These are phyloP conservation scores for Pisolithus albus DNA, from an alignment of 768 basidiomycete genomes.

Conservation along the genomic window DNA sequence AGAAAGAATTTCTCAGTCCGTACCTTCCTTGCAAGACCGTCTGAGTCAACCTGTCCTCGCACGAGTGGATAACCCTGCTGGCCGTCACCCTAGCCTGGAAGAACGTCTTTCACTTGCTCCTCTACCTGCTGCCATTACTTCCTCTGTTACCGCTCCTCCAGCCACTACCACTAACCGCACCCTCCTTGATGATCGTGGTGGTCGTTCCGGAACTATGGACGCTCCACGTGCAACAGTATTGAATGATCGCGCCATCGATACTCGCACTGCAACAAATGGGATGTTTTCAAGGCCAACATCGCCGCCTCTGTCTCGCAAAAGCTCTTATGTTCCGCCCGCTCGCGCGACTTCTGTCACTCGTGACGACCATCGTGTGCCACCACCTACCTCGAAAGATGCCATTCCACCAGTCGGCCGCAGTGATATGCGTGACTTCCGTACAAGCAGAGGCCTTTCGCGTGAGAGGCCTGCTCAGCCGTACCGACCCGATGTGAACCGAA, in stretches of 20 bases:
- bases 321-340: slow-evolving; percentile 10
- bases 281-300: slow-evolving; percentile 13
- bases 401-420: slow-evolving; percentile 2
- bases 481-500: slow-evolving; percentile 34
- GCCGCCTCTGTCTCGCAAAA: slow-evolving; percentile 6
- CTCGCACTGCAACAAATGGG: slow-evolving; percentile 10
- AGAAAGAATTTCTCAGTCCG: slow-evolving; percentile 33
- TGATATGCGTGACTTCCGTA: slow-evolving; percentile 25
- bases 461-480: slow-evolving; percentile 31
- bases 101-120: slow-evolving; percentile 35
- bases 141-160: slow-evolving; percentile 2
- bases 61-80: slow-evolving; percentile 13
- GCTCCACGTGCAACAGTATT: slow-evolving; percentile 2
- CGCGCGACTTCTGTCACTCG: slow-evolving; percentile 26
- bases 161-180: slow-evolving; percentile 13
- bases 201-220: slow-evolving; percentile 11
- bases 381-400: slow-evolving; percentile 18
- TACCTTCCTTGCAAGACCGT: slow-evolving; percentile 34
- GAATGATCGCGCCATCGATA: slow-evolving; percentile 12
- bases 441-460: slow-evolving; percentile 29
- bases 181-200: slow-evolving; percentile 12
- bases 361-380: slow-evolving; percentile 27
- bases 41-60: slow-evolving; percentile 26
- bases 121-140: slow-evolving; percentile 14
- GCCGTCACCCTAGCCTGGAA: slow-evolving; percentile 32